Percentiles rank a stretch among this genome's conserved stretches.
phyloP scores from a whole-genome alignment of 2,329 filamentous ascomycete species.

The Exophiala sideris region DNA sequence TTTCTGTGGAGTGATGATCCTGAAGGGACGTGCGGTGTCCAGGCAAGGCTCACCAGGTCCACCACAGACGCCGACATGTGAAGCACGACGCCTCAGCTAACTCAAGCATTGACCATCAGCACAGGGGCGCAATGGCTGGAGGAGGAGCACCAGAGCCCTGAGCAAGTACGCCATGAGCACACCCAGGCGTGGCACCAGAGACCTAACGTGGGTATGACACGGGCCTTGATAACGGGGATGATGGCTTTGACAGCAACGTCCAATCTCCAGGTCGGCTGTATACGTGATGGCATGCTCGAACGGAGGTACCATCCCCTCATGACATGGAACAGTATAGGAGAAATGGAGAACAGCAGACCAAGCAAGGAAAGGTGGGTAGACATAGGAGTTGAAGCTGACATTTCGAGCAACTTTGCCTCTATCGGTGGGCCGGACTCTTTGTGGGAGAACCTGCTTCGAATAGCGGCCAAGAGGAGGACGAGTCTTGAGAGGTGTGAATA shows the following conservation, averaged over 20 bases:
- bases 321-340: background rate
- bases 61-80: background rate
- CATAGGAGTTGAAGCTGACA: background rate
- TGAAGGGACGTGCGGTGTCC: background rate
- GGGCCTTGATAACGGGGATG: slow-evolving; percentile 9
- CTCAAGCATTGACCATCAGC: slow-evolving; percentile 9
- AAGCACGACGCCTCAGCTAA: background rate
- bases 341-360: background rate
- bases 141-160: background rate
- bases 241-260: slow-evolving; percentile 13
- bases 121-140: slow-evolving; percentile 1
- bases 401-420: too few relatives aligned
- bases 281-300: background rate
- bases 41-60: slow-evolving; percentile 3
- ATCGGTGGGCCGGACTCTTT: too few relatives aligned
- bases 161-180: background rate
- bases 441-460: too few relatives aligned
- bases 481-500: too few relatives aligned
- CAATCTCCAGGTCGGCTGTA: slow-evolving; percentile 15
- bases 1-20: slow-evolving; percentile 1
- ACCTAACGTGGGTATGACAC: slow-evolving; percentile 6
- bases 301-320: background rate
- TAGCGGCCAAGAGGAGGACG: too few relatives aligned
- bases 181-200: background rate
- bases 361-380: background rate